Conservation (phyloP, 2,329 filamentous ascomycete species). For the Alternaria arborescens region DNA sequence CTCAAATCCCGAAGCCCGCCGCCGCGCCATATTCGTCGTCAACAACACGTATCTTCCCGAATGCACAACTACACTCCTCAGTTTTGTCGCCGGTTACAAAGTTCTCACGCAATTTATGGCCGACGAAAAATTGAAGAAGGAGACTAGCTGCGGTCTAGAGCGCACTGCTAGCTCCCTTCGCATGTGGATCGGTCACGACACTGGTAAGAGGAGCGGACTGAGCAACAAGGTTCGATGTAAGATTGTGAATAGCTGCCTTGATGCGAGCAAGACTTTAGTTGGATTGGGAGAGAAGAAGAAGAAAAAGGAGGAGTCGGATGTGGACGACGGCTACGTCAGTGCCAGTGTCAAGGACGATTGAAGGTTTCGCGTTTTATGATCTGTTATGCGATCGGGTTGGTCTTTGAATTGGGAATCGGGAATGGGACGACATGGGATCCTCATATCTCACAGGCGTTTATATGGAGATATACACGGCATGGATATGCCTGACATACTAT, state of each 20-base stretch:
- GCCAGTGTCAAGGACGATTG: conserved; percentile 39
- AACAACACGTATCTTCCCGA: conserved; percentile 53
- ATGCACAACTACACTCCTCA: conserved; percentile 54
- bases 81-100: conserved; percentile 56
- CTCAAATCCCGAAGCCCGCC: conserved; percentile 45
- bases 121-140: conserved; percentile 41
- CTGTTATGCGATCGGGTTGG: background rate
- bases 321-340: conserved; percentile 44
- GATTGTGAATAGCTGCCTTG: conserved; percentile 54
- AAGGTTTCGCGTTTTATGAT: background rate
- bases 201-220: conserved; percentile 53
- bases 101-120: conserved; percentile 51
- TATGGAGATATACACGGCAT: background rate
- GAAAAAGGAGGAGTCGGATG: conserved; percentile 26
- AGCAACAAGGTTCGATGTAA: conserved; percentile 48
- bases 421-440: background rate
- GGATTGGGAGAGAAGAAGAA: conserved; percentile 34
- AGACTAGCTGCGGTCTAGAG: conserved; percentile 53
- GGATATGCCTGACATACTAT: background rate
- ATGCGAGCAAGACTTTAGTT: conserved; percentile 55
- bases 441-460: conserved; percentile 2
- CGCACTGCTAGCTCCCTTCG: conserved; percentile 55
- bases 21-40: conserved; percentile 51
- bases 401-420: background rate
- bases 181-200: conserved; percentile 58